Evolutionary conservation across 2,329 filamentous ascomycete species (phyloP).

Genomic region (Botrytis squamosa): DNA sequence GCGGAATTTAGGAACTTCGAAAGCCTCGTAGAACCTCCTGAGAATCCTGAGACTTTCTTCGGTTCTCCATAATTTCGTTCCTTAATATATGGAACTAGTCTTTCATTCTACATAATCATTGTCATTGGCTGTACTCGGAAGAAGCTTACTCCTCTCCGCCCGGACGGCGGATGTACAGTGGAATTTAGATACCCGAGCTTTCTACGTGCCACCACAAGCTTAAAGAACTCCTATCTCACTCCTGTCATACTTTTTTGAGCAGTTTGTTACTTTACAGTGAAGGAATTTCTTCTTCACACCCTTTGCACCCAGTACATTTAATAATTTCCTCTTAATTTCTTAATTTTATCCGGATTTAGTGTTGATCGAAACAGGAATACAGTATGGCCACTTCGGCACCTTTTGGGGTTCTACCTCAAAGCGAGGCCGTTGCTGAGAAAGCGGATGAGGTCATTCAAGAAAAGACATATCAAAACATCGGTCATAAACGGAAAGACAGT

Average conservation of each 20-base stretch:
- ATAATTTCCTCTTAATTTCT: not conserved
- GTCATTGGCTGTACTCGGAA: constrained; percentile 1
- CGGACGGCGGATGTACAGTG: not conserved
- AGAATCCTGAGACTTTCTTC: not conserved
- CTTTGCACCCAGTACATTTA: not conserved
- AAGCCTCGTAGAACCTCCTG: not conserved
- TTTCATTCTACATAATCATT: not conserved
- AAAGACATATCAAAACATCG: not conserved
- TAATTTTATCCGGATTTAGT: not conserved
- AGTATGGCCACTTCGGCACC: constrained; percentile 26
- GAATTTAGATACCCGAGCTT: not conserved
- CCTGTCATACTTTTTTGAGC: not conserved
- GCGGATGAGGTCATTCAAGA: constrained; percentile 14
- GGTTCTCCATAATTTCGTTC: not conserved
- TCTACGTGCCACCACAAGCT: not conserved
- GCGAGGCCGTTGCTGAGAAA: constrained; percentile 17
- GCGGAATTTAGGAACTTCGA: not conserved
- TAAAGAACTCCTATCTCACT: not conserved
- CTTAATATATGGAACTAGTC: not conserved
- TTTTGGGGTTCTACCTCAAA: constrained; percentile 23
- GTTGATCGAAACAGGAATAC: not conserved
- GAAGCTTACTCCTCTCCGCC: not conserved
- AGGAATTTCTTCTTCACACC: not conserved
- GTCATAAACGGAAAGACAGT: constrained; percentile 12
- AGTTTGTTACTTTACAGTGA: not conserved